A percentile compares a stretch with the other conserved stretches of the same genome.
Evolutionary conservation across 495 filamentous ascomycete genomes (phyloP).

Genomic region (Daldinia loculata): DNA sequence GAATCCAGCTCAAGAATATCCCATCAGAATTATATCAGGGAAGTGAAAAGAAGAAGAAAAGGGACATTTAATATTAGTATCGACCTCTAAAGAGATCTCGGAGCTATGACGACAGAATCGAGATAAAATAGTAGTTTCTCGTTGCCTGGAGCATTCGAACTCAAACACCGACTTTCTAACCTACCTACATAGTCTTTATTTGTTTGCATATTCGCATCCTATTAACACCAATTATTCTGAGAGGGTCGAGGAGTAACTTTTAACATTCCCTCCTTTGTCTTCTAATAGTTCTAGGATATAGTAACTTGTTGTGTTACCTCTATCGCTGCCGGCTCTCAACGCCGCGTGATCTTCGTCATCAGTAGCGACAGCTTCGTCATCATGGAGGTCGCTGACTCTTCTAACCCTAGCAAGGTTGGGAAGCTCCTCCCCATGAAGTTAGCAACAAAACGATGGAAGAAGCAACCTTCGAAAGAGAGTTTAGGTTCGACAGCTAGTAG

Average conservation of each 20-base stretch:
- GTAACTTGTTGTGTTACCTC: slow-evolving; percentile 26
- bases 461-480: slow-evolving; percentile 50
- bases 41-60: slow-evolving; percentile 1
- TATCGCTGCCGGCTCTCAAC: background rate
- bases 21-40: background rate
- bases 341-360: slow-evolving; percentile 18
- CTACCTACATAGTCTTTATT: slow-evolving; percentile 29
- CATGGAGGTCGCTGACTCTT: slow-evolving; percentile 40
- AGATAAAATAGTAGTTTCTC: slow-evolving; percentile 20
- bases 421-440: slow-evolving; percentile 61
- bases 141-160: slow-evolving; percentile 14
- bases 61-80: background rate
- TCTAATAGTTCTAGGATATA: slow-evolving; percentile 15
- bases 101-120: slow-evolving; percentile 30
- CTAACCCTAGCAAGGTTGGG: slow-evolving; percentile 47
- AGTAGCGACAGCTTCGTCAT: slow-evolving; percentile 11
- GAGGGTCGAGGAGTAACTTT: background rate
- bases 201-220: slow-evolving; percentile 1
- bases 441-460: slow-evolving; percentile 55
- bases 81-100: background rate
- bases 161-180: slow-evolving; percentile 8
- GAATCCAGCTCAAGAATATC: background rate
- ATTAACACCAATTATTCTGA: background rate
- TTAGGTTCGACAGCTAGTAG: slow-evolving; percentile 47
- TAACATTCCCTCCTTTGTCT: background rate